A percentile compares a stretch with the other conserved stretches of the same genome.
These are phyloP conservation scores for Sutorius australiensis DNA, from an alignment of 768 basidiomycete species.

Conservation along the genomic window DNA sequence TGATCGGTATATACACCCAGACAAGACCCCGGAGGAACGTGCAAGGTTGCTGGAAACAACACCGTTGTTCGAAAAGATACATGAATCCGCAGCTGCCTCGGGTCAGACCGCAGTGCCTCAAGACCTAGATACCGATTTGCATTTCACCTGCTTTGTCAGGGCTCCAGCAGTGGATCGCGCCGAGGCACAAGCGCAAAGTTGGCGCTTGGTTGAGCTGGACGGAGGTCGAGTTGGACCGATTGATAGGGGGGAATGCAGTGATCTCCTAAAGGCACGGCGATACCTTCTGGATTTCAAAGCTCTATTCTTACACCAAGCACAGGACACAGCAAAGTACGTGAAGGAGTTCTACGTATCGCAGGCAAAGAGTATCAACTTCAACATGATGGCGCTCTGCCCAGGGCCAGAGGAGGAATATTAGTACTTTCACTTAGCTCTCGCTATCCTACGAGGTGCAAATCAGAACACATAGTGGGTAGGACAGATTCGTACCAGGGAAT, in stretches of 20 bases:
- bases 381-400: slow-evolving; percentile 45
- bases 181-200: slow-evolving; percentile 22
- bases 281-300: background rate
- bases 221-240: slow-evolving; percentile 75
- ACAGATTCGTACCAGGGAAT: background rate
- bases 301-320: background rate
- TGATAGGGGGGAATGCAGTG: slow-evolving; percentile 63
- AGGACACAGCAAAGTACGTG: slow-evolving; percentile 48
- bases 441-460: slow-evolving; percentile 10
- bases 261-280: slow-evolving; percentile 52
- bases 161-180: slow-evolving; percentile 44
- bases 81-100: slow-evolving; percentile 59
- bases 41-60: slow-evolving; percentile 74
- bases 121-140: slow-evolving; percentile 68
- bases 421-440: background rate
- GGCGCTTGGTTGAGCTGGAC: slow-evolving; percentile 78
- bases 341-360: slow-evolving; percentile 40
- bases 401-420: slow-evolving; percentile 16
- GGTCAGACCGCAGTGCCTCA: slow-evolving; percentile 68
- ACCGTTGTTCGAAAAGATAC: slow-evolving; percentile 72
- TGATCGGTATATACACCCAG: slow-evolving; percentile 32
- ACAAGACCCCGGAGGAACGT: slow-evolving; percentile 66
- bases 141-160: slow-evolving; percentile 85
- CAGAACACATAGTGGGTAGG: background rate
- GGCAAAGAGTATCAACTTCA: slow-evolving; percentile 41